These are phyloP conservation scores for Mariannaea sp. DNA, from an alignment of 2,329 filamentous ascomycete species.

Conservation along the genomic window DNA sequence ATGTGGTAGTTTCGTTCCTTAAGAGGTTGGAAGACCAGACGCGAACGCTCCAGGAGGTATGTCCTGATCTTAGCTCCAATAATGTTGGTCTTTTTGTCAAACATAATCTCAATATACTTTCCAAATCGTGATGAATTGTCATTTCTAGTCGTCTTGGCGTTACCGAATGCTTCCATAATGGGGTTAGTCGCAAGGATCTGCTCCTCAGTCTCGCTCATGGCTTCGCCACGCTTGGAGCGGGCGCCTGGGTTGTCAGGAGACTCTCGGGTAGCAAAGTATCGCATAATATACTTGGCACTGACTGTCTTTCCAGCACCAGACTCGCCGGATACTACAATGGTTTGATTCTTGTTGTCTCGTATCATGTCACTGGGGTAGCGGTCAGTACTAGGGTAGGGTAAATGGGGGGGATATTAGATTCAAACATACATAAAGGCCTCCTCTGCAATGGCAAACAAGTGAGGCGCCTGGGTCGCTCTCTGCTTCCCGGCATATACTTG, in stretches of 20 bases:
- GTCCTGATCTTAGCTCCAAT: slow-evolving; percentile 97
- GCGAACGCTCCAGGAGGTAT: slow-evolving; percentile 91
- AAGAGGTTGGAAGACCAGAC: slow-evolving; percentile 93
- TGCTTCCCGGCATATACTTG: slow-evolving; percentile 98
- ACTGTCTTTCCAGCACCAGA: slow-evolving; percentile 99
- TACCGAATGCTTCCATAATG: slow-evolving; percentile 99
- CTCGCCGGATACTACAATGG: slow-evolving; percentile 98
- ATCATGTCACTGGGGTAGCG: slow-evolving; percentile 80
- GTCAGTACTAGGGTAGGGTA: slow-evolving; percentile 42
- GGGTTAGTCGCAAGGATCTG: slow-evolving; percentile 98
- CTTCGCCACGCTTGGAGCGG: slow-evolving; percentile 74
- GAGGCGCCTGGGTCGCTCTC: slow-evolving; percentile 92
- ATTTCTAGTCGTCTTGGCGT: slow-evolving; percentile 99
- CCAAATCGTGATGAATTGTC: slow-evolving; percentile 99
- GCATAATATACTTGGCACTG: slow-evolving; percentile 99
- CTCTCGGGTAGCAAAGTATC: slow-evolving; percentile 98
- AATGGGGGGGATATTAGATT: not conserved
- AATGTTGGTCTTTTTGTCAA: slow-evolving; percentile 92
- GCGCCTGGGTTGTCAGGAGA: slow-evolving; percentile 84
- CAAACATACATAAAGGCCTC: slow-evolving; percentile 85
- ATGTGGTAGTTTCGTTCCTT: slow-evolving; percentile 99
- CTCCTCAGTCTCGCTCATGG: slow-evolving; percentile 98
- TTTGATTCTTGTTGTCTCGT: slow-evolving; percentile 94
- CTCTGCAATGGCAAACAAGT: slow-evolving; percentile 98
- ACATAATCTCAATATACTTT: slow-evolving; percentile 99